These are phyloP conservation scores for Trametes punicea DNA, from an alignment of 768 basidiomycete species.

Conservation along the genomic window DNA sequence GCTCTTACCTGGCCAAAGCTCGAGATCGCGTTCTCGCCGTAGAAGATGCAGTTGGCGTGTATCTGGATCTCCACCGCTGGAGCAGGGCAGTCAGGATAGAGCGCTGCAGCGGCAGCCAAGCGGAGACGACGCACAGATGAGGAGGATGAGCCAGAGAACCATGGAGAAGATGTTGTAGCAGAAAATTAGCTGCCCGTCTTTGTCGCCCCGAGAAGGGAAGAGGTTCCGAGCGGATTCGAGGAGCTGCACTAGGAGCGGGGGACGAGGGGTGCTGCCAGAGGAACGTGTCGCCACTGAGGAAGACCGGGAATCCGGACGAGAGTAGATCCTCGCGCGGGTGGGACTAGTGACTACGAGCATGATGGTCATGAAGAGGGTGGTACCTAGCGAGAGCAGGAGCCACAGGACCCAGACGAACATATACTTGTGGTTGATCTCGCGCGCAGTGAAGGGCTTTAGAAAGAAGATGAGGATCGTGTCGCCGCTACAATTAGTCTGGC, in stretches of 20 bases:
- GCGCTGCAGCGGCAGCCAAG: too few species aligned
- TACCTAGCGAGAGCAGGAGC: slow-evolving; percentile 27
- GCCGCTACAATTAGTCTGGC: slow-evolving; percentile 23
- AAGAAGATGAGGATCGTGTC: slow-evolving; percentile 23
- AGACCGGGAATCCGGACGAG: background rate
- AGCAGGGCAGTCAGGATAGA: background rate
- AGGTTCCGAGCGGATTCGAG: background rate
- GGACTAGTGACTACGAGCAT: slow-evolving; percentile 23
- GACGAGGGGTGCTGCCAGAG: background rate
- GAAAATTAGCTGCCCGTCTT: slow-evolving; percentile 9
- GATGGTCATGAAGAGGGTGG: slow-evolving; percentile 23
- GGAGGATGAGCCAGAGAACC: slow-evolving; percentile 22
- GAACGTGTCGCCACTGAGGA: slow-evolving; percentile 1
- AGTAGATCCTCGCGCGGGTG: slow-evolving; percentile 4
- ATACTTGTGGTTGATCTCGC: slow-evolving; percentile 16
- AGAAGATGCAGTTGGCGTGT: slow-evolving; percentile 22
- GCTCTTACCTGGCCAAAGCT: slow-evolving; percentile 28
- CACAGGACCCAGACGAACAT: slow-evolving; percentile 27
- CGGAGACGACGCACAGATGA: slow-evolving; percentile 17
- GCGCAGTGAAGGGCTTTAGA: slow-evolving; percentile 13
- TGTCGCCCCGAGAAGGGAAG: slow-evolving; percentile 11
- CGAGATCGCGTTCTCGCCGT: slow-evolving; percentile 24
- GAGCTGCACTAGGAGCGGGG: background rate
- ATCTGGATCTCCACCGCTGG: slow-evolving; percentile 25
- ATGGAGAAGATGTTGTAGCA: slow-evolving; percentile 17